Conservation (phyloP, 257 asterid genomes). For the Handroanthus guayacan region DNA sequence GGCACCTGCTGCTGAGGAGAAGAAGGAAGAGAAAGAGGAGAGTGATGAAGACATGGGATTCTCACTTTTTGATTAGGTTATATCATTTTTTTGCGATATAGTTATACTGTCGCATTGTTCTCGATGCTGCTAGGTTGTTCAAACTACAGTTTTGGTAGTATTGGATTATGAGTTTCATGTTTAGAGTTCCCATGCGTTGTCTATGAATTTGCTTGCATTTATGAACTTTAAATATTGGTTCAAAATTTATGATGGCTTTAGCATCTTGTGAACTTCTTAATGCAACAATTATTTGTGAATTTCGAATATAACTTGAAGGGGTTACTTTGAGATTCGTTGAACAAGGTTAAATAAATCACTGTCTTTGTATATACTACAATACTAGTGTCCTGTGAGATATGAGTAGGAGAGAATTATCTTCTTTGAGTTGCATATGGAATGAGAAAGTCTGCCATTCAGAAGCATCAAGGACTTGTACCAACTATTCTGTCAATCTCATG, state of each 20-base stretch:
- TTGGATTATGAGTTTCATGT: slow-evolving; percentile 13
- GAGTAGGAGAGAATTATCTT: not conserved
- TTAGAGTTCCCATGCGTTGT: not conserved
- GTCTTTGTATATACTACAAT: not conserved
- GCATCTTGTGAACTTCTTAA: not conserved
- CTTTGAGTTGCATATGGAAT: not conserved
- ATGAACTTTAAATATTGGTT: not conserved
- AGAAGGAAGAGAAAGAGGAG: slow-evolving; percentile 73
- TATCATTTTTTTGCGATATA: not conserved
- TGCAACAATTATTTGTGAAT: not conserved
- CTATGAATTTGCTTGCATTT: not conserved
- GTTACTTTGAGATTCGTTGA: not conserved
- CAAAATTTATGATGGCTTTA: not conserved
- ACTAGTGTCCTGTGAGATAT: not conserved
- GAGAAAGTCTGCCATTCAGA: not conserved
- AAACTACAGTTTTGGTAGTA: slow-evolving; percentile 31
- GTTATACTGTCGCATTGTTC: not conserved
- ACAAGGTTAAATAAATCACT: not conserved
- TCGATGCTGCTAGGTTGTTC: not conserved
- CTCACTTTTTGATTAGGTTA: slow-evolving; percentile 64
- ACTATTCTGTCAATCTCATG: not conserved
- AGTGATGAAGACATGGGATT: slow-evolving; percentile 75
- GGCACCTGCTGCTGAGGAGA: slow-evolving; percentile 69
- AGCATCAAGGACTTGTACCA: not conserved
- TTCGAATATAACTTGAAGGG: not conserved